Evolutionary conservation across 306 rosid genomes (phyloP).

Genomic region (Medicago arabica): DNA sequence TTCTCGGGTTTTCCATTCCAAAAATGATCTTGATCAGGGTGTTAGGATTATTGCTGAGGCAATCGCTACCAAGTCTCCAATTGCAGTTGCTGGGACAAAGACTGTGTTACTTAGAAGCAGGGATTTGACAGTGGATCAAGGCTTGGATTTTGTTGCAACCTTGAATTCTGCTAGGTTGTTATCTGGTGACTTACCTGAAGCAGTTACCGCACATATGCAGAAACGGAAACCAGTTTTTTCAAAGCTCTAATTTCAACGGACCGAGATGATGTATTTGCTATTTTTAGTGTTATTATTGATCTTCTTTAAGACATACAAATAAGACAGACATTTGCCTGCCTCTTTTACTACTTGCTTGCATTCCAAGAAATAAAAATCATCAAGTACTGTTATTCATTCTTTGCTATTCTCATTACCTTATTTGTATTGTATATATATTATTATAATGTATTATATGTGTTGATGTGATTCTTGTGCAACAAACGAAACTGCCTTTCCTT

Average conservation of each 20-base stretch:
- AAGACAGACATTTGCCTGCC: too few species aligned
- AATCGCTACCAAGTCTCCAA: constrained; percentile 75
- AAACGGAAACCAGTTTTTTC: constrained; percentile 73
- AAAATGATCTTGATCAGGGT: constrained; percentile 51
- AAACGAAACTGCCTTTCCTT: background rate
- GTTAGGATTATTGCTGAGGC: constrained; percentile 58
- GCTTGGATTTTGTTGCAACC: constrained; percentile 86
- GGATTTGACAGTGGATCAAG: constrained; percentile 76
- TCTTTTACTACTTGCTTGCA: background rate
- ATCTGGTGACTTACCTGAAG: constrained; percentile 71
- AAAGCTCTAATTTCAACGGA: constrained; percentile 54
- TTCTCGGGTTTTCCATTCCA: constrained; percentile 59
- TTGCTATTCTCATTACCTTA: background rate
- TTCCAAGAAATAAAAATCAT: background rate
- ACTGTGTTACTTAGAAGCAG: constrained; percentile 74
- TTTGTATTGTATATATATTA: too few species aligned
- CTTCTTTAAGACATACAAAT: too few species aligned
- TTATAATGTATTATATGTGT: too few species aligned
- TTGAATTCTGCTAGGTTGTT: constrained; percentile 74
- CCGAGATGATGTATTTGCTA: too few species aligned
- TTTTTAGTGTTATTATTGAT: too few species aligned
- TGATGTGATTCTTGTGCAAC: background rate
- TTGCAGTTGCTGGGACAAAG: constrained; percentile 81
- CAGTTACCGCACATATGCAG: constrained; percentile 55
- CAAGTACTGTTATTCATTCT: background rate